Evolutionary conservation across 345 rosid species (phyloP).

Genomic region (Alliaria petiolata): DNA sequence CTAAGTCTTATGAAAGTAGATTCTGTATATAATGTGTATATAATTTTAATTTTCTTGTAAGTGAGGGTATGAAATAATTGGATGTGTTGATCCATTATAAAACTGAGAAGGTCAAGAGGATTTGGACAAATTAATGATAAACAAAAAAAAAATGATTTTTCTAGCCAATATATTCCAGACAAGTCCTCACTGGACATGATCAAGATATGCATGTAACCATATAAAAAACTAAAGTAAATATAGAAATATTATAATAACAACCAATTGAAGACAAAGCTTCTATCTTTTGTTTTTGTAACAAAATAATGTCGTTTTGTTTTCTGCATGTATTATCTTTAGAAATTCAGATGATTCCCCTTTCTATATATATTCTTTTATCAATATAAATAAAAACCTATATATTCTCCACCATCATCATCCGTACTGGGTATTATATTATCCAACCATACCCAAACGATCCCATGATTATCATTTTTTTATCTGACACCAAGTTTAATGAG

Average conservation of each 20-base stretch:
- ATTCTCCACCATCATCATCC: constrained; percentile 23
- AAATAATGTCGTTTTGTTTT: constrained; percentile 4
- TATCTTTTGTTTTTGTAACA: constrained; percentile 13
- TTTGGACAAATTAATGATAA: constrained; percentile 28
- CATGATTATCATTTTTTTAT: constrained; percentile 18
- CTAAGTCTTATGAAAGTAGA: constrained; percentile 8
- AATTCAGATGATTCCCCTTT: constrained; percentile 19
- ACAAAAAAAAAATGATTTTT: background rate
- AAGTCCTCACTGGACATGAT: constrained; percentile 31
- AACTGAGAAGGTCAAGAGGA: constrained; percentile 25
- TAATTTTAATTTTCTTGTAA: background rate
- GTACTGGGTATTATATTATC: constrained; percentile 26
- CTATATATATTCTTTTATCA: background rate
- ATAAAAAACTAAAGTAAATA: background rate
- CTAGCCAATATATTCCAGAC: constrained; percentile 33
- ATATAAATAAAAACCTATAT: constrained; percentile 1
- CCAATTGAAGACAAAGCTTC: constrained; percentile 33
- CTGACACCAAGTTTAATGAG: constrained; percentile 30
- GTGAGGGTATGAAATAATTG: constrained; percentile 10
- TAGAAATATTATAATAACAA: background rate
- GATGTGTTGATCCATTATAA: constrained; percentile 14
- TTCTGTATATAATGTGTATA: background rate
- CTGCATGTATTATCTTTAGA: constrained; percentile 11
- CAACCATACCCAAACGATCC: constrained; percentile 9
- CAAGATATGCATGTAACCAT: constrained; percentile 32